A percentile compares a stretch with the other conserved stretches of the same genome.
phyloP scores from a whole-genome alignment of 495 filamentous ascomycete species.

The Friedmanniomyces endolithicus region DNA sequence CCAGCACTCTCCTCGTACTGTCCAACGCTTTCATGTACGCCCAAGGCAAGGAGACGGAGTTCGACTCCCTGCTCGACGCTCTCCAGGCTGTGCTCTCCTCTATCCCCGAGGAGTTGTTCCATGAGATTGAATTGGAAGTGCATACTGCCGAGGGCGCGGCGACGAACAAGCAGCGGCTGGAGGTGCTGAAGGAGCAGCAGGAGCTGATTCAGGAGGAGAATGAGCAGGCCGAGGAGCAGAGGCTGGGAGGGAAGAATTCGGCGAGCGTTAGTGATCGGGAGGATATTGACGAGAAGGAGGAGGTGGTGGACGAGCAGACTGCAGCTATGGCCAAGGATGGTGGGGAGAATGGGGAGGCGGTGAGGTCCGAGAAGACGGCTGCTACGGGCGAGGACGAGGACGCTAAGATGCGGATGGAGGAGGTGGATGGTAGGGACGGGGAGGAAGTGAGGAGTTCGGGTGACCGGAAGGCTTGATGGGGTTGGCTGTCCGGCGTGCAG shows the following conservation, averaged over 20 bases:
- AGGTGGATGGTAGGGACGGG: not conserved
- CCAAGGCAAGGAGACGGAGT: slow-evolving; percentile 75
- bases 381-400: slow-evolving; percentile 9
- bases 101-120: slow-evolving; percentile 96
- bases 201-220: slow-evolving; percentile 97
- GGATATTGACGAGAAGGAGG: slow-evolving; percentile 77
- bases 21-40: slow-evolving; percentile 96
- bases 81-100: slow-evolving; percentile 81
- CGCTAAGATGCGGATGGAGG: not conserved
- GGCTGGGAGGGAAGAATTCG: slow-evolving; percentile 38
- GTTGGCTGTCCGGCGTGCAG: too few species aligned
- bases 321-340: slow-evolving; percentile 2
- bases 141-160: slow-evolving; percentile 94
- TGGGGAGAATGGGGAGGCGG: not conserved
- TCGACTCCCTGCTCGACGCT: slow-evolving; percentile 84
- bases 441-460: not conserved
- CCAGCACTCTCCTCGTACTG: slow-evolving; percentile 85
- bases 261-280: slow-evolving; percentile 55
- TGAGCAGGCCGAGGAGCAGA: slow-evolving; percentile 69
- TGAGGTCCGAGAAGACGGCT: slow-evolving; percentile 5
- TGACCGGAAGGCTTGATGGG: not conserved
- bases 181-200: slow-evolving; percentile 97
- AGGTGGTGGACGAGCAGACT: slow-evolving; percentile 23
- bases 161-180: slow-evolving; percentile 98
- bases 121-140: slow-evolving; percentile 98